Evolutionary conservation across 768 basidiomycete species (phyloP).

Genomic region (Lyophyllum decastes): DNA sequence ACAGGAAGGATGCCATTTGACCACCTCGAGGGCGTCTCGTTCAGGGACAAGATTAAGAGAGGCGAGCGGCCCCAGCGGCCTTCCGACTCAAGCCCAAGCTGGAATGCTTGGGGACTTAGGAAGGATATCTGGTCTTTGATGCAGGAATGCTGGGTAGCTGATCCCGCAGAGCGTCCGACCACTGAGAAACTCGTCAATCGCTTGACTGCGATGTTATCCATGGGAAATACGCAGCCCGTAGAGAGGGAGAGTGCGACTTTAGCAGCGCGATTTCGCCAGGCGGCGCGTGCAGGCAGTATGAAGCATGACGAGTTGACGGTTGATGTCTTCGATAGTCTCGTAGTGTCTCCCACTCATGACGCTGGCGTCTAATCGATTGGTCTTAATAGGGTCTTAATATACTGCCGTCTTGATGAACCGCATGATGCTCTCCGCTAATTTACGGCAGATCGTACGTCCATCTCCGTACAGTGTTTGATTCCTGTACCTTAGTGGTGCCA

Average conservation of each 20-base stretch:
- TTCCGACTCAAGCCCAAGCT: conserved; percentile 3
- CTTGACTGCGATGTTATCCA: background rate
- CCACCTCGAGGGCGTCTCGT: background rate
- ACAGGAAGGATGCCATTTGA: background rate
- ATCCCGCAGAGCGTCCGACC: conserved; percentile 18
- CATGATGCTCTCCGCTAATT: too few species aligned
- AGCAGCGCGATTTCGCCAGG: background rate
- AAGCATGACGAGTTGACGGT: background rate
- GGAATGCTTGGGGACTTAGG: conserved; percentile 12
- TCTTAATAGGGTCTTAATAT: too few species aligned
- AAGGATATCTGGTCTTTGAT: conserved; percentile 21
- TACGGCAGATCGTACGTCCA: too few species aligned
- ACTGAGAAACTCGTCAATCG: background rate
- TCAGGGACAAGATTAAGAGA: background rate
- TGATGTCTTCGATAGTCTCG: background rate
- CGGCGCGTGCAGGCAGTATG: background rate
- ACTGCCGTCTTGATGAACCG: too few species aligned
- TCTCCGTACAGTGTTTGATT: too few species aligned
- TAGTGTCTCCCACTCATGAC: too few species aligned
- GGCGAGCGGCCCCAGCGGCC: conserved; percentile 19
- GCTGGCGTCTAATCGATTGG: too few species aligned
- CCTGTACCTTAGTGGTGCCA: too few species aligned
- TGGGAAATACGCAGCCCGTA: background rate
- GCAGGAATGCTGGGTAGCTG: conserved; percentile 21
- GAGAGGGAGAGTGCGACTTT: background rate